Base-by-base conservation (phyloP, 306 rosid genomes). In the Fagus crenata region DNA sequence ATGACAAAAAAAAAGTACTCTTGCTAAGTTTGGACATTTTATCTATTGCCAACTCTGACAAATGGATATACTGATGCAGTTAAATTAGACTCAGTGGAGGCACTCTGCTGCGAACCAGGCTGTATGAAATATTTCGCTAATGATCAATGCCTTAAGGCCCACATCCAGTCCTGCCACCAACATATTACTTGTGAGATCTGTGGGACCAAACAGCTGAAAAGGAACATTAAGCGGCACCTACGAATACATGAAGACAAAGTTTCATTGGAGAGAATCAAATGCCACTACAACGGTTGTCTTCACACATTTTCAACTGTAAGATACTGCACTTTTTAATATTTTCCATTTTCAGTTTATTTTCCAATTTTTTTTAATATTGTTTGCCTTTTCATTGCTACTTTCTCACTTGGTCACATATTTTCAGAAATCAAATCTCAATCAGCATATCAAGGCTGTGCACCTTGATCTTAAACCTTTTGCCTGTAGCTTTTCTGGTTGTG, bases 361-460 rank as follows among this genome's bases (percentile, higher is more conserved):
- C 60, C 55, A 3, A 6, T 14, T 58, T 72, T 40, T 69, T 1
- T 22, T 22, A 22, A 22, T 22, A 22, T 4, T 17, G 8, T 15
- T 5, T 53, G 42, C 40, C 35, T 61, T 41, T 13, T 56, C 49
- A 22, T 3, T 53, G 55, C 22, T 53, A 59, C 49, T 61, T 15
- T 28, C 46, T 56, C 6, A 43, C 11, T 5, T 74, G 61, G 42
- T 13, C 77, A 7, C 68, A 37, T 39, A 17, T 49, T 49, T 55
- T 72, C 90, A 95, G 98, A 84, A 77, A 79, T 90, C 96, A 36
- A 94, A 94, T 88, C 97, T 92, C 51, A 81, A 46, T 12, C 89
- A 72, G 59, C 98, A 94, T 75, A 77, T 81, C 76, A 92, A 85
- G 83, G 98, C 86, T 36, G 96, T 86, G 80, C 98, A 95, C 81